Base-by-base conservation (phyloP, 1,139 yeast genomes). In the Hansenula sp. region DNA sequence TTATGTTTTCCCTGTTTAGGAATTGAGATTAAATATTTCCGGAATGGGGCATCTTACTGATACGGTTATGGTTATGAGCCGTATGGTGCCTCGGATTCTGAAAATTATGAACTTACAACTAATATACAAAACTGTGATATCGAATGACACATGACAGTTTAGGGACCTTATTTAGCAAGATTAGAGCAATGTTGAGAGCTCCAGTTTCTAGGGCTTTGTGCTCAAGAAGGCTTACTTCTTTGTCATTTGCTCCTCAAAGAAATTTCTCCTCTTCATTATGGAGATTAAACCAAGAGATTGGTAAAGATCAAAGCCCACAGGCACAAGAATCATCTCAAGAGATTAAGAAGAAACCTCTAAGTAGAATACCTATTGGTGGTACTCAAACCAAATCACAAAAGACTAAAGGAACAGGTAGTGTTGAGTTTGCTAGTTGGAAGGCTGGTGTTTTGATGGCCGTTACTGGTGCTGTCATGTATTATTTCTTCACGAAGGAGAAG, bases 381-480 rank as follows among this genome's bases (percentile, higher is more conserved):
- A 55, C 76, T 56, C 33, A 76, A 53, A 51, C 64, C 40, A 52
- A 61, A 50, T 61, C 68, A 38, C 68, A 62, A 49, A 62, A 63
- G 54, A 50, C 63, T 35, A 50, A 60, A 5, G 49, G 51, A 27
- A 52, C 54, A 3, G 59, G 57, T 12, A 65, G 72, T 15, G 64
- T 85, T 43, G 93, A 87, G 53, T 84, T 87, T 62, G 79, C 93
- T 21, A 77, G 93, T n/a, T 89, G 96, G 96, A 86, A 85, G 59
- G 90, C 96, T 0, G 83, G 87, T 17, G 65, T 79, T 1, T 58
- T 88, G 28, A 76, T 90, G 58, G 50, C 85, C 5, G 72, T 72
- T 0, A 78, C 79, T 31, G 97, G 96, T 18, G 85, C 84, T 36
- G 83, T 74, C 0, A 69, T 84, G 45, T 83, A 90, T 6, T 83